Evolutionary conservation across 2,329 filamentous ascomycete species (phyloP), one percentile per base, ranked within the genome.

Genomic region (Cladosporium sp.): DNA sequence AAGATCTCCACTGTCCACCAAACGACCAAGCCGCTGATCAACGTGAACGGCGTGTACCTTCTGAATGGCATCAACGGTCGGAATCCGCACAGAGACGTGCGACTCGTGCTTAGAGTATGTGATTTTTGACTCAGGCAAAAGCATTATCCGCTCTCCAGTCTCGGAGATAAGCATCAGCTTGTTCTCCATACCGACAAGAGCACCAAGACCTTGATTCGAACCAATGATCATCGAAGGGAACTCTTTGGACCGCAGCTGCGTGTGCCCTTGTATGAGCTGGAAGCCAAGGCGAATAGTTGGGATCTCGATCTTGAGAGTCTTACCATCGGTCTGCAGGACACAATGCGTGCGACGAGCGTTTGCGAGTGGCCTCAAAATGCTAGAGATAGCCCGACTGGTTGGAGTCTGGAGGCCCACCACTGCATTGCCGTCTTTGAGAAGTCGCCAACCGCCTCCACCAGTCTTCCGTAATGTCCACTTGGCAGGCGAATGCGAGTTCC

Each of bases 161-260:
- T 34, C 16, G 6, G 32, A 46, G 10, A 57, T 66, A 2, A 89
- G 73, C 0, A 90, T 82, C 3, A 89, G 75, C 71, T 85, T 89
- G 72, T 83, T 88, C 2, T 76, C 65, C 0, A 90, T 76, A 0
- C 89, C 88, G 65, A 90, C 84, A 69, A 85, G 81, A 0, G 85
- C 86, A 0, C 88, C 88, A 0, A 82, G 76, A 59, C 89, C 83
- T 70, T 91, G 89, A 10, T 85, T 68, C 0, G 73, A 71, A 60
- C 88, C 86, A 0, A 77, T 62, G 11, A 30, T 28, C 64, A 70
- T 69, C 14, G 26, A 21, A 18, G 63, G 67, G 25, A 68, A 72
- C 23, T 74, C 68, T 11, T 67, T 66, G 11, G 67, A 76, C 6
- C 58, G 48, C 8, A 75, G 46, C 1, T 53, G 1, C 2, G 70